phyloP scores from a whole-genome alignment of 108 stramenopile genomes.

The Schizochytrium sp. region DNA sequence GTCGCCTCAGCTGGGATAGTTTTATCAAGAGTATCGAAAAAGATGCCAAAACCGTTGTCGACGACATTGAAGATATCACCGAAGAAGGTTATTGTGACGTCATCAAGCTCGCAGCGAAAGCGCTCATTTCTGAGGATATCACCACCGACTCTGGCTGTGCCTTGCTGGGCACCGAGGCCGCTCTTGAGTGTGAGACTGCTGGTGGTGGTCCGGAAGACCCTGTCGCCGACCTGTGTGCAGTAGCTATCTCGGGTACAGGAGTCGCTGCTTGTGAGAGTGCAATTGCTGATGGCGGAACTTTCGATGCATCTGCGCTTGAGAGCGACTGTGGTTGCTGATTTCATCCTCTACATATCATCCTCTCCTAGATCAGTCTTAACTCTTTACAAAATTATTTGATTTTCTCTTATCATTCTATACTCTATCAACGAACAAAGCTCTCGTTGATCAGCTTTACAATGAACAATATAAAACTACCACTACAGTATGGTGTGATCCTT shows the following conservation, averaged over 20 bases:
- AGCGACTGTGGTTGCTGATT: too few relatives aligned
- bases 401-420: too few relatives aligned
- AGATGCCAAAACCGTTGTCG: not conserved
- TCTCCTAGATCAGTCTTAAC: too few relatives aligned
- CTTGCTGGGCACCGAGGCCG: conserved; percentile 18
- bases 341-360: too few relatives aligned
- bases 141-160: conserved; percentile 11
- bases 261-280: not conserved
- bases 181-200: conserved; percentile 17
- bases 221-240: conserved; percentile 1
- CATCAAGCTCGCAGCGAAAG: not conserved
- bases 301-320: too few relatives aligned
- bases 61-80: not conserved
- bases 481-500: too few relatives aligned
- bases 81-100: not conserved
- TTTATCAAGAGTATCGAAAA: not conserved
- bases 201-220: conserved; percentile 30
- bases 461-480: too few relatives aligned
- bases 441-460: too few relatives aligned
- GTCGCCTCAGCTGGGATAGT: too few relatives aligned
- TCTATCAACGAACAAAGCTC: too few relatives aligned
- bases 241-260: not conserved
- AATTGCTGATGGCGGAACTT: not conserved
- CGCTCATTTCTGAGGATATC: not conserved
- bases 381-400: too few relatives aligned